Percentiles rank a stretch among this genome's conserved stretches.
phyloP scores from a whole-genome alignment of 768 basidiomycete genomes.

The Psilocybe azurescens region DNA sequence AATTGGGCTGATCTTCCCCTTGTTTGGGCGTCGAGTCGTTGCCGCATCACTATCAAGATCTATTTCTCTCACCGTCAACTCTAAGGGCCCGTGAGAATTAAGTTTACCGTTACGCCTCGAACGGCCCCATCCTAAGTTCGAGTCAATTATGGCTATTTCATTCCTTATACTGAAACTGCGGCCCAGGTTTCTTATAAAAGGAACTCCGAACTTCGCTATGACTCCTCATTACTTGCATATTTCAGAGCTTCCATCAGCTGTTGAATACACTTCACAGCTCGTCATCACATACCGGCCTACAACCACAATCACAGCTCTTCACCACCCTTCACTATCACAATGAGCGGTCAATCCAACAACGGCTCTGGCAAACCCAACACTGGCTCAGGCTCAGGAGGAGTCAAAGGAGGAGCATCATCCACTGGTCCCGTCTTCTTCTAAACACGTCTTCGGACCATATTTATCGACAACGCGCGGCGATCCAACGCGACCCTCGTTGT shows the following conservation, averaged over 20 bases:
- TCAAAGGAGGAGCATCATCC: constrained; percentile 54
- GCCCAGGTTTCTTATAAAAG: constrained; percentile 33
- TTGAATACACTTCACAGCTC: constrained; percentile 14
- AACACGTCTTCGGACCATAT: constrained; percentile 27
- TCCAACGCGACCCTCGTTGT: neutral
- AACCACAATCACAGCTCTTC: neutral
- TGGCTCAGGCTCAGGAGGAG: constrained; percentile 42
- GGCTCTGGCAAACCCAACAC: constrained; percentile 38
- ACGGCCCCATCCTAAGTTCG: constrained; percentile 38
- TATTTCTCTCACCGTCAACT: constrained; percentile 37
- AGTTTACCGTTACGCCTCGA: constrained; percentile 27
- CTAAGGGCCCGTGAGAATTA: constrained; percentile 28
- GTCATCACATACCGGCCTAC: constrained; percentile 13
- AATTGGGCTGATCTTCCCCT: constrained; percentile 35
- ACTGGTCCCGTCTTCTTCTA: constrained; percentile 68
- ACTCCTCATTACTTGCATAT: constrained; percentile 33
- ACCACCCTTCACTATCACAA: constrained; percentile 25
- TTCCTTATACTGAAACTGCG: constrained; percentile 39
- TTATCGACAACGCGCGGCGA: constrained; percentile 7
- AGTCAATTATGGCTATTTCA: constrained; percentile 44
- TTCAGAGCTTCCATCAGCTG: constrained; percentile 22
- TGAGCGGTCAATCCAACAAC: constrained; percentile 47
- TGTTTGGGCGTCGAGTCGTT: constrained; percentile 40
- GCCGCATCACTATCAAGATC: constrained; percentile 44
- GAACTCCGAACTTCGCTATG: constrained; percentile 30